Conservation (phyloP, 352 stramenopile genomes). For the Hyaloperonospora brassicae region DNA sequence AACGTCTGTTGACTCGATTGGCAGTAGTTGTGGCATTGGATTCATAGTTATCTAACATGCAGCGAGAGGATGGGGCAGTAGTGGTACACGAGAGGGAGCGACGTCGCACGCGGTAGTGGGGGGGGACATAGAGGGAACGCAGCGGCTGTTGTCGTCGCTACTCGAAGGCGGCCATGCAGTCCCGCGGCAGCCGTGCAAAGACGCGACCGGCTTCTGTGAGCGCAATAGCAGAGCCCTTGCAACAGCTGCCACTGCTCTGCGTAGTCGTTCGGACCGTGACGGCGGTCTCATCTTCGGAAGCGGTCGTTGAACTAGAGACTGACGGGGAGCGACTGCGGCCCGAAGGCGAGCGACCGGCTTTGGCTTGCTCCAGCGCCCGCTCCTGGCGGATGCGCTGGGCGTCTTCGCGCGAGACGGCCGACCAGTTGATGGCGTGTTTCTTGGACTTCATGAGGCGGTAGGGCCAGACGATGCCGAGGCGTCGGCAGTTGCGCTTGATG, state of each 20-base stretch:
- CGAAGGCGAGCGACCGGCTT: slow-evolving; percentile 22
- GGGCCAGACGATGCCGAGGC: slow-evolving; percentile 49
- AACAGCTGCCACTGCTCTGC: too few species aligned
- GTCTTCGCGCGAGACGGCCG: slow-evolving; percentile 32
- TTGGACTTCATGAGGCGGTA: slow-evolving; percentile 50
- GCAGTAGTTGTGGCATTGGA: slow-evolving; percentile 8
- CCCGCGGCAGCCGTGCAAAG: slow-evolving; percentile 33
- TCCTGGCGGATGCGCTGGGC: slow-evolving; percentile 29
- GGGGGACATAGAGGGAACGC: slow-evolving; percentile 2
- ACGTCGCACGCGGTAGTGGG: not conserved
- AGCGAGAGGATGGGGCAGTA: slow-evolving; percentile 17
- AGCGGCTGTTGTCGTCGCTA: slow-evolving; percentile 10
- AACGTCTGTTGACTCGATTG: too few species aligned
- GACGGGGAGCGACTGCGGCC: slow-evolving; percentile 15
- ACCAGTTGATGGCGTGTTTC: slow-evolving; percentile 31
- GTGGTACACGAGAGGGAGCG: slow-evolving; percentile 8
- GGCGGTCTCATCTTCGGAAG: slow-evolving; percentile 18
- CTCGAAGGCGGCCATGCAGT: slow-evolving; percentile 25
- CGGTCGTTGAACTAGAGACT: slow-evolving; percentile 5
- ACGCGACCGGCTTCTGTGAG: slow-evolving; percentile 35
- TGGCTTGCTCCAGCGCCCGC: slow-evolving; percentile 25
- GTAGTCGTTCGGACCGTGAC: slow-evolving; percentile 9
- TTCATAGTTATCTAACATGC: slow-evolving; percentile 17
- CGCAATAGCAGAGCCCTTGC: slow-evolving; percentile 1
- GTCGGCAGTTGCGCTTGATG: slow-evolving; percentile 54